Conservation (phyloP, 805 yeast species). For the Candida khao-thaluensis region DNA sequence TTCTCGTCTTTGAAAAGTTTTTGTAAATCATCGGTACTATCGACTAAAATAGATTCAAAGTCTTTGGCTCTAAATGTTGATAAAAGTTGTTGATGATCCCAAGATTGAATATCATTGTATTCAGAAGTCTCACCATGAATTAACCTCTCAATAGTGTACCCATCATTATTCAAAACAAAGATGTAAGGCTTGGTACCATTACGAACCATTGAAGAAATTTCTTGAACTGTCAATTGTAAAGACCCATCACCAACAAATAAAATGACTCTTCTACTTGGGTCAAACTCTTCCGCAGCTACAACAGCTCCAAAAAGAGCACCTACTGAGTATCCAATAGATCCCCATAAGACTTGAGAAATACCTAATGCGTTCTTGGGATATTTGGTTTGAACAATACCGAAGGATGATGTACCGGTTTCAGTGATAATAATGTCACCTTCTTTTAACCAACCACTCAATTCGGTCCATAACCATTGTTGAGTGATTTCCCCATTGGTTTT, state of each 20-base stretch:
- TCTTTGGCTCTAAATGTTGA: slow-evolving; percentile 32
- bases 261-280: slow-evolving; percentile 34
- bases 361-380: slow-evolving; percentile 32
- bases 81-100: slow-evolving; percentile 36
- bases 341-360: slow-evolving; percentile 37
- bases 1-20: slow-evolving; percentile 24
- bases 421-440: slow-evolving; percentile 33
- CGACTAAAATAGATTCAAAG: slow-evolving; percentile 26
- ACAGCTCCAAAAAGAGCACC: slow-evolving; percentile 37
- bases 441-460: slow-evolving; percentile 25
- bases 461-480: slow-evolving; percentile 34
- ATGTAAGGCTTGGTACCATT: slow-evolving; percentile 34
- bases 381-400: slow-evolving; percentile 32
- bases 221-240: slow-evolving; percentile 42
- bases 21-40: slow-evolving; percentile 26
- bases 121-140: slow-evolving; percentile 38
- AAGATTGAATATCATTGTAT: slow-evolving; percentile 39
- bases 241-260: slow-evolving; percentile 45
- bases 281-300: slow-evolving; percentile 32
- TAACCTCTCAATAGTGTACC: slow-evolving; percentile 41
- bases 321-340: slow-evolving; percentile 36
- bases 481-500: slow-evolving; percentile 17
- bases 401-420: slow-evolving; percentile 38
- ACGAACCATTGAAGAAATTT: slow-evolving; percentile 38
- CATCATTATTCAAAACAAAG: slow-evolving; percentile 41